Percentiles rank a stretch among this genome's conserved stretches.
Evolutionary conservation across 2,329 filamentous ascomycete species (phyloP).

Genomic region (Colletotrichum godetiae): DNA sequence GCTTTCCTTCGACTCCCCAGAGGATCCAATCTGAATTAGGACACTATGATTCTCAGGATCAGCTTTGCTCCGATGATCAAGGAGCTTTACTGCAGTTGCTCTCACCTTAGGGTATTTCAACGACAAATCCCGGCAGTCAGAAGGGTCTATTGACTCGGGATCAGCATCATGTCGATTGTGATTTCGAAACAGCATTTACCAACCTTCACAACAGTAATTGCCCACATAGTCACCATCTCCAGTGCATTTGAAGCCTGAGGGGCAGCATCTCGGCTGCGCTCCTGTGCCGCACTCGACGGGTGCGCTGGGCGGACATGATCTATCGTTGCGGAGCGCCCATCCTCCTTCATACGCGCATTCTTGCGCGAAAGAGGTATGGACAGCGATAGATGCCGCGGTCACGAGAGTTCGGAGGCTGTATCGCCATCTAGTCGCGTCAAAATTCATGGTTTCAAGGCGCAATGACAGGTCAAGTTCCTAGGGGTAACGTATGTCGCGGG

Average conservation of each 20-base stretch:
- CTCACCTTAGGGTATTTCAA: background rate
- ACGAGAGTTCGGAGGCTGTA: background rate
- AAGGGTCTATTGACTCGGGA: background rate
- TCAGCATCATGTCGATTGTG: background rate
- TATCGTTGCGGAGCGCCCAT: constrained; percentile 8
- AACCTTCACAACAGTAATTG: constrained; percentile 15
- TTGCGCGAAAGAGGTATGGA: background rate
- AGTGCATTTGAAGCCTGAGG: constrained; percentile 8
- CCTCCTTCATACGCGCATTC: constrained; percentile 20
- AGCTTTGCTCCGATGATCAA: background rate
- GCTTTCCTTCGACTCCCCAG: constrained; percentile 10
- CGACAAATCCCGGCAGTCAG: background rate
- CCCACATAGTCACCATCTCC: constrained; percentile 22
- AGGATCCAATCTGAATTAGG: constrained; percentile 2
- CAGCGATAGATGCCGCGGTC: background rate
- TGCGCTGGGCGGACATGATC: constrained; percentile 15
- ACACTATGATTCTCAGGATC: background rate
- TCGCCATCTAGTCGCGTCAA: background rate
- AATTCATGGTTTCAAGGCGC: background rate
- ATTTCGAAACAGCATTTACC: background rate
- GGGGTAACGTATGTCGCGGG: background rate
- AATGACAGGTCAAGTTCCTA: background rate
- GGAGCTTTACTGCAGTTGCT: background rate
- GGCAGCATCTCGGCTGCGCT: constrained; percentile 23
- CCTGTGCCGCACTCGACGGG: constrained; percentile 17